Evolutionary conservation across 345 rosid species (phyloP), one percentile per base, ranked within the genome.

Genomic region (Corchorus olitorius): DNA sequence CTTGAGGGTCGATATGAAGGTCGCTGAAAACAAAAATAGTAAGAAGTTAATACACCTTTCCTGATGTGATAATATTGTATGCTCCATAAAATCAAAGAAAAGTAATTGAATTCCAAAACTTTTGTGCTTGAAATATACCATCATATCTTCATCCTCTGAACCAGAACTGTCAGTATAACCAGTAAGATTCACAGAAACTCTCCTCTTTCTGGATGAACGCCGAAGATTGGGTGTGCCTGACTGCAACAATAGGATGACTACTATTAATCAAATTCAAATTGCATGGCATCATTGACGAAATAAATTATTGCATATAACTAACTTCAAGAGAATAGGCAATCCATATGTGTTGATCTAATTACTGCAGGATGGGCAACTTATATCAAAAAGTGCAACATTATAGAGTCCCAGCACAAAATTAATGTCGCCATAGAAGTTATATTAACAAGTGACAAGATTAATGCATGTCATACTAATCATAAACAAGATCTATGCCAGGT

Each of bases 191-290:
- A 90, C 95, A 70, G 97, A 82, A 74, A 88, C 59, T 85, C 97
- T 91, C 87, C 98, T 92, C 88, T 88, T 92, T 84, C 99, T 84
- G 27, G 97, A 89, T 55, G 99, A 97, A 65, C 98, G 99, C 61
- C 99, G 94, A 72, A 97, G 97, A 80, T 97, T 94, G 66, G 92
- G 76, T 68, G 93, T 73, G 48, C 84, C 83, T 72, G 93, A 83
- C 99, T 97, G 89, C 79, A 70, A 77, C 14, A 76, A 77, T 78
- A 77, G 54, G 76, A 62, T 35, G 65, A 75, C 77, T 49, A 66
- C 48, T 50, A 70, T 39, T 50, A 45, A 72, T 72, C 73, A 88
- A n/a, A 75, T 75, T 73, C 73, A 52, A 64, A 77, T 61, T 60
- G 17, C 73, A 48, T 48, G 52, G n/a, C 53, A 66, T 41, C 53